phyloP scores from a whole-genome alignment of 2,329 filamentous ascomycete genomes.

The Botrytis fabae region DNA sequence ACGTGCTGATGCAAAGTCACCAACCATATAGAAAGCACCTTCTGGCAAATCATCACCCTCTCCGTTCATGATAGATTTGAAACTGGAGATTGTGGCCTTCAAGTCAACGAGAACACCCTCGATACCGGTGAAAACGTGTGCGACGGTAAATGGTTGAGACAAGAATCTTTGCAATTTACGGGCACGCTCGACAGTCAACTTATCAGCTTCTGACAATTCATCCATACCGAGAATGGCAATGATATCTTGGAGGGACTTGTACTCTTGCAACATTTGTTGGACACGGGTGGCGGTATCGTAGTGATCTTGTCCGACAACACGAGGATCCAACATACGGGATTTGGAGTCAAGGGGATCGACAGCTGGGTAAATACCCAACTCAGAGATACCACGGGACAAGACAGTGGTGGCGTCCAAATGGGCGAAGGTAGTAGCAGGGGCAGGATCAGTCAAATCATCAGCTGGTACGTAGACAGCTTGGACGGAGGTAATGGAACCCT shows the following conservation, averaged over 20 bases:
- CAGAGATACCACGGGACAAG: constrained; percentile 99
- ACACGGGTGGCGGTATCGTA: constrained; percentile 93
- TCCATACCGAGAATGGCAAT: constrained; percentile 99
- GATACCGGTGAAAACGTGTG: constrained; percentile 73
- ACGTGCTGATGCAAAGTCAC: constrained; percentile 88
- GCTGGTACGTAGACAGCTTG: constrained; percentile 99
- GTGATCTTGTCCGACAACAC: constrained; percentile 97
- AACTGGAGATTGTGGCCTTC: constrained; percentile 96
- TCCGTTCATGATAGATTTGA: constrained; percentile 84
- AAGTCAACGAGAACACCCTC: constrained; percentile 90
- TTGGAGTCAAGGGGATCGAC: constrained; percentile 99
- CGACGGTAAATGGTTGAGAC: constrained; percentile 95
- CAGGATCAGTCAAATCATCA: constrained; percentile 99
- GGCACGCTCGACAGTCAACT: constrained; percentile 99
- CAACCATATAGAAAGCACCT: constrained; percentile 66
- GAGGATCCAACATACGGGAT: constrained; percentile 98
- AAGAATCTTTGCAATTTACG: constrained; percentile 99
- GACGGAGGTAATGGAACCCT: constrained; percentile 99
- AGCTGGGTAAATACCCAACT: constrained; percentile 99
- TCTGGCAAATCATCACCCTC: constrained; percentile 96
- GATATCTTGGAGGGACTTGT: constrained; percentile 99
- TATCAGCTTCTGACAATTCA: constrained; percentile 97
- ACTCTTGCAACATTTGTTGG: constrained; percentile 99
- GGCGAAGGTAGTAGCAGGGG: constrained; percentile 98
- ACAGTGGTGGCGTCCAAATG: constrained; percentile 99